Base-by-base conservation (phyloP, 371 early-diverging fungal genomes). In the Apophysomyces variabilis region DNA sequence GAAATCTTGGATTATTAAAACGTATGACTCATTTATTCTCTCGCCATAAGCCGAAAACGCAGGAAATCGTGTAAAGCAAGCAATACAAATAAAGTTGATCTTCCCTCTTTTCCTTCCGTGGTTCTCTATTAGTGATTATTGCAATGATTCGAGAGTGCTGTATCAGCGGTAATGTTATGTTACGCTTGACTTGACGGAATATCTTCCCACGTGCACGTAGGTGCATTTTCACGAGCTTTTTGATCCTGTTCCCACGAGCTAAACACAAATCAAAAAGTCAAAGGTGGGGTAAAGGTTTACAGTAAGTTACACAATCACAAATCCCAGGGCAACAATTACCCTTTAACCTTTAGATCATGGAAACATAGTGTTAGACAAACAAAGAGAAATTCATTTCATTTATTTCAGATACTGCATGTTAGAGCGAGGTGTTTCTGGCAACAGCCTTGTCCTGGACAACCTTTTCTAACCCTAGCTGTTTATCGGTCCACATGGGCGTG, bases 401-500 rank as follows among this genome's bases (percentile, higher is more conserved):
- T 45, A 7, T 45, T 45, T 45, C 13, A 18, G 54, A 21, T 9
- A 21, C 54, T 41, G 41, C 13, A 18, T 21, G 9, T 50, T 50
- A 50, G 21, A 50, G 16, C 54, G 54, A 50, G 16, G 54, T 50
- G 21, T 50, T 50, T 50, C 54, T 21, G 54, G 54, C 54, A 21
- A 11, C 54, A 16, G 21, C 71, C 44, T 68, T 62, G 21, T 73
- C 65, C 13, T 66, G 62, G 18, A 58, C 67, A 26, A 65, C 50
- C 57, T 65, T 69, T 35, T 78, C 79, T 26, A 79, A 56, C 18
- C 75, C 75, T 3, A 90, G 74, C 59, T 90, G 90, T 26, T 75
- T 73, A 35, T 89, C 85, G 7, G 87, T 80, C 90, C 90, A 90
- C 61, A 90, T 80, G 35, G 90, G 90, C 21, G 71, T 66, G 26